Evolutionary conservation across 1,284 basidiomycete species (phyloP), one percentile per base, ranked within the genome.

Genomic region (Cutaneotrichosporon daszewskae): DNA sequence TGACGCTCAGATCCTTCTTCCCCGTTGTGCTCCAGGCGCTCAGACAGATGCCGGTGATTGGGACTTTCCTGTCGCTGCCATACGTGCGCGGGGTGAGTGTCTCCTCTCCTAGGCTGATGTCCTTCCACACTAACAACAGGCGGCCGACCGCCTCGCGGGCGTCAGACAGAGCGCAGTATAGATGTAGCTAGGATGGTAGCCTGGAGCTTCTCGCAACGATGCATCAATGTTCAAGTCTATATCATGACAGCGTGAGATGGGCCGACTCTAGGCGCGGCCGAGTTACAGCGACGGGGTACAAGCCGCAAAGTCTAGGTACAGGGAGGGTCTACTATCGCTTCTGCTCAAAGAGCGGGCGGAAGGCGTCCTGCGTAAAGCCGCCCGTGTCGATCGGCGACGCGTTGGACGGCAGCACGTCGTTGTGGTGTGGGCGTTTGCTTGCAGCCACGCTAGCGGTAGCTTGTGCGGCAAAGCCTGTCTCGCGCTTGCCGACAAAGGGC

Each of bases 1-100:
- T n/a, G n/a, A n/a, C n/a, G n/a, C n/a, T 47, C 72, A 98, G 94
- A 37, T 94, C 97, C 72, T 99, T 99, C 77, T 98, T 98, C 81
- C 95, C 95, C 5, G 94, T 97, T 46, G 87, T 98, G 47, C 76
- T 99, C 47, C 92, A 88, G 36, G 97, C 98, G 77, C 73, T 98
- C 54, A 78, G 95, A 53, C 95, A 98, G 73, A 71, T 97, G 45
- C 95, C 95, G 1, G 80, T 96, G 57, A 80, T 99, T 47, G 95
- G 95, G 24, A 86, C 82, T 2, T 70, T 90, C 51, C 72, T 99
- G 37, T 85, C 84, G 5, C 66, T 97, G 53, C 94, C 95, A 4
- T 90, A 86, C 66, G 80, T 92, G 57, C 76, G 83, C 37, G 53
- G 58, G 38, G 74, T 75, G 44, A 58, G 73, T 65, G 11, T 11